A percentile compares a stretch with the other conserved stretches of the same genome.
Conservation (phyloP, 805 yeast genomes). For the Candida gorgasii region DNA sequence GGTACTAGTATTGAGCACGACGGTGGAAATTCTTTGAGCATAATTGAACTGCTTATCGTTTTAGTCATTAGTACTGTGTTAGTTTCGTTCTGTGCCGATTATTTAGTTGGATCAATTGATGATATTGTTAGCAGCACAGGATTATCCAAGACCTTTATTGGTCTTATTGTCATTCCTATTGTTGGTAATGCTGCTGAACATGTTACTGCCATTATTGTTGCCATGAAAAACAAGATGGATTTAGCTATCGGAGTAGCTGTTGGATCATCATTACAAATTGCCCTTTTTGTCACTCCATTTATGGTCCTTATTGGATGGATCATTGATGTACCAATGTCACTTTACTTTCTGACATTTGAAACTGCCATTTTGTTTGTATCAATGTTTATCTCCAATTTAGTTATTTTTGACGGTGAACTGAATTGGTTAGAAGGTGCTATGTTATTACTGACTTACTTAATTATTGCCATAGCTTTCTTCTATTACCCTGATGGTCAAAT, state of each 20-base stretch:
- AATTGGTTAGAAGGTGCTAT: constrained; percentile 97
- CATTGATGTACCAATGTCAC: constrained; percentile 86
- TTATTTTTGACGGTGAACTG: constrained; percentile 90
- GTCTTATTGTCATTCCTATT: constrained; percentile 89
- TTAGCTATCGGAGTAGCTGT: constrained; percentile 95
- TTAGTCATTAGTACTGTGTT: constrained; percentile 68
- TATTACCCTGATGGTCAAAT: constrained; percentile 68
- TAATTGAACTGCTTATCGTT: constrained; percentile 53
- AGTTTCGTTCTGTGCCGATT: constrained; percentile 91
- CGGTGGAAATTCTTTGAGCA: constrained; percentile 43
- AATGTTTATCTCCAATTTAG: constrained; percentile 82
- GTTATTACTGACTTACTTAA: constrained; percentile 81
- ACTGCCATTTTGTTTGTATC: constrained; percentile 89
- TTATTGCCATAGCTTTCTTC: constrained; percentile 87
- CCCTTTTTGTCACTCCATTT: constrained; percentile 92
- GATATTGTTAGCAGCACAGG: constrained; percentile 82
- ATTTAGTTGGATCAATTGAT: constrained; percentile 90
- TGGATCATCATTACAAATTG: constrained; percentile 94
- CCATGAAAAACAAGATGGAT: constrained; percentile 96
- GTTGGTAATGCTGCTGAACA: constrained; percentile 99
- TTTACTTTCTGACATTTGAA: constrained; percentile 90
- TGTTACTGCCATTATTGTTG: constrained; percentile 93
- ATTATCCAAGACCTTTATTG: constrained; percentile 91
- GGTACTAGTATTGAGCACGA: constrained; percentile 13
- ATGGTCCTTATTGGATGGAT: constrained; percentile 94